Evolutionary conservation across 352 stramenopile species (phyloP), one percentile per base, ranked within the genome.

Genomic region (Phytophthora syringae): DNA sequence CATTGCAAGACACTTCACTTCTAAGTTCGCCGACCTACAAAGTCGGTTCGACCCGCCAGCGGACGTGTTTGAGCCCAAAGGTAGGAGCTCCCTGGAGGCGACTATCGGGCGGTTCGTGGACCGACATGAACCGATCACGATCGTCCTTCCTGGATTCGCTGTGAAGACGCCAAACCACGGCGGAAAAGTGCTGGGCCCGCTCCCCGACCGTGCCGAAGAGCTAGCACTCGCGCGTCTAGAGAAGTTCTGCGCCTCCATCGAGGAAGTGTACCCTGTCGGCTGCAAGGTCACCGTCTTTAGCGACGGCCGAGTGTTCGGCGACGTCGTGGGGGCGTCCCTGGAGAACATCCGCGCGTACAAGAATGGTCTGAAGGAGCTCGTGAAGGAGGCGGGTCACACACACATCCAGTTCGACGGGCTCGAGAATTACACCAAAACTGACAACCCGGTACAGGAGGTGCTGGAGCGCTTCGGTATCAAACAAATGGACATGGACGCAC

Each of bases 201-300:
- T 68, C 25, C 52, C 60, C 27, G 60, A 68, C 20, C 60, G 52
- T 48, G 51, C 60, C 24, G 60, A 68, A 32, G 60, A 68, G 44
- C 25, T 63, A 13, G 53, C 60, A 16, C 53, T 62, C 32, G 44
- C 30, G 16, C 60, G 60, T 32, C 52, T 68, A 4, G 60, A 68
- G 36, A 50, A 37, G 13, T 63, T 68, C 36, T 68, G 60, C 52
- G 9, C 27, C 18, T 60, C 53, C 25, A 47, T 68, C 43, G 60
- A 67, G 51, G 60, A 67, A 51, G 51, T 58, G 15, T 67, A 67
- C 40, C 18, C 60, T 6, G 28, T 53, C 7, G 60, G 60, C 20
- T 67, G 60, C 49, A 61, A 61, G 32, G 45, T 67, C 32, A 60
- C 53, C n/a, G 61, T 67, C 43, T 67, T 67, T 25, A 67, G 60